Conservation (phyloP, 2,329 filamentous ascomycete genomes). For the Penicillium crustosum region DNA sequence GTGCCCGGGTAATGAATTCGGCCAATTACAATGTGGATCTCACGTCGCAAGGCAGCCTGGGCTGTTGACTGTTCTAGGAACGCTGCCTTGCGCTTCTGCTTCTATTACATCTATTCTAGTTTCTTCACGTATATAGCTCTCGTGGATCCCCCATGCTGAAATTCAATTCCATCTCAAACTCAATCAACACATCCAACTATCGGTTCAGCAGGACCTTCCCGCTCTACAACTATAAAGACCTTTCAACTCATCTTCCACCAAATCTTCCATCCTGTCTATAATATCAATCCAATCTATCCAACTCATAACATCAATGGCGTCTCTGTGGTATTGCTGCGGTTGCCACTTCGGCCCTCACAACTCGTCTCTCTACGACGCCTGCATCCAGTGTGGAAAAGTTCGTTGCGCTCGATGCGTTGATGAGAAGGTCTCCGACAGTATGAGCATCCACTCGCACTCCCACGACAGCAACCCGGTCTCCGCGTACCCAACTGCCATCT, state of each 20-base stretch:
- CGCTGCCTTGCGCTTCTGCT: conserved; percentile 11
- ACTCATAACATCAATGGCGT: conserved; percentile 14
- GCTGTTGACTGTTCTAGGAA: conserved; percentile 11
- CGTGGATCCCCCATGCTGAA: background rate
- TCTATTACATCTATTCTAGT: background rate
- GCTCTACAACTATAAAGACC: conserved; percentile 1
- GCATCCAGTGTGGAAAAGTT: conserved; percentile 26
- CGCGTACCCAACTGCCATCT: conserved; percentile 21
- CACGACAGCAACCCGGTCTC: conserved; percentile 16
- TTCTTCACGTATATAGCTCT: conserved; percentile 13
- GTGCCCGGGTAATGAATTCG: conserved; percentile 9
- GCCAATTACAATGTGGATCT: conserved; percentile 14
- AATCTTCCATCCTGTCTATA: background rate
- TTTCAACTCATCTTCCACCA: background rate
- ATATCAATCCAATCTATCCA: conserved; percentile 9
- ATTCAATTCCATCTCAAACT: conserved; percentile 8
- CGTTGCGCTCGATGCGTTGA: conserved; percentile 26
- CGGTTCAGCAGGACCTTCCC: background rate
- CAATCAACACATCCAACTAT: conserved; percentile 10
- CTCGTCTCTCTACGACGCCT: conserved; percentile 24
- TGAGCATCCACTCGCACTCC: conserved; percentile 4
- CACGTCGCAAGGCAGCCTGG: conserved; percentile 17
- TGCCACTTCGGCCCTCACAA: conserved; percentile 37
- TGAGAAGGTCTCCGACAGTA: conserved; percentile 11
- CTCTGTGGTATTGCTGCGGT: conserved; percentile 37